A percentile compares a stretch with the other conserved stretches of the same genome.
phyloP scores from a whole-genome alignment of 345 rosid species.

The Eucalyptus camaldulensis region DNA sequence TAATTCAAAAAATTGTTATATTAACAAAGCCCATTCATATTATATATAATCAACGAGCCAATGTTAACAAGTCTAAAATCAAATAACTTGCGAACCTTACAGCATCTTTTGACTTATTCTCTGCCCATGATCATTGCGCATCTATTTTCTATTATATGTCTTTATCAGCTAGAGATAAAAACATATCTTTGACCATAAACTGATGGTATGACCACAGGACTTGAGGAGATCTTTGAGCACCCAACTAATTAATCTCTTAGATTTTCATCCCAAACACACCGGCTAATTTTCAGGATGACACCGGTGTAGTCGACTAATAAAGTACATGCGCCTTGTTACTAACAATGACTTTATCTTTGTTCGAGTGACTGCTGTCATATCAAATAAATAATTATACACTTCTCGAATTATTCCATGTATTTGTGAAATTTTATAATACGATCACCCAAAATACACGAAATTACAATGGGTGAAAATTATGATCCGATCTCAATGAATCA shows the following conservation, averaged over 20 bases:
- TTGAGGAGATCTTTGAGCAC: neutral
- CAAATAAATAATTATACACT: neutral
- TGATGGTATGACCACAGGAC: rapidly evolving
- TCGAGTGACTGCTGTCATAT: neutral
- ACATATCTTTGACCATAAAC: neutral
- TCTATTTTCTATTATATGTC: neutral
- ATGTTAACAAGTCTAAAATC: neutral
- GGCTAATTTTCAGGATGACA: neutral
- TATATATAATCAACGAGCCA: neutral
- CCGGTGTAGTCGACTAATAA: neutral
- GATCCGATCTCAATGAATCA: neutral
- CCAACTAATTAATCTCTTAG: neutral
- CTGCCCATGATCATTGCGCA: neutral
- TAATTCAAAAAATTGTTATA: no score
- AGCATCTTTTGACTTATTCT: neutral
- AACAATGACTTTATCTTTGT: neutral
- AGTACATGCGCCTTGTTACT: neutral
- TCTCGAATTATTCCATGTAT: neutral
- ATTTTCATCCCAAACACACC: neutral
- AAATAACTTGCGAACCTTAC: neutral
- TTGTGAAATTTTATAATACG: neutral
- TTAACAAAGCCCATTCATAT: neutral
- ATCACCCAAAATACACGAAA: neutral
- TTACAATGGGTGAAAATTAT: neutral
- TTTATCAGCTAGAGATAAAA: neutral